Percentiles rank a stretch among this genome's conserved stretches.
Evolutionary conservation across 352 stramenopile species (phyloP).

Genomic region (Phytophthora podocarpi): DNA sequence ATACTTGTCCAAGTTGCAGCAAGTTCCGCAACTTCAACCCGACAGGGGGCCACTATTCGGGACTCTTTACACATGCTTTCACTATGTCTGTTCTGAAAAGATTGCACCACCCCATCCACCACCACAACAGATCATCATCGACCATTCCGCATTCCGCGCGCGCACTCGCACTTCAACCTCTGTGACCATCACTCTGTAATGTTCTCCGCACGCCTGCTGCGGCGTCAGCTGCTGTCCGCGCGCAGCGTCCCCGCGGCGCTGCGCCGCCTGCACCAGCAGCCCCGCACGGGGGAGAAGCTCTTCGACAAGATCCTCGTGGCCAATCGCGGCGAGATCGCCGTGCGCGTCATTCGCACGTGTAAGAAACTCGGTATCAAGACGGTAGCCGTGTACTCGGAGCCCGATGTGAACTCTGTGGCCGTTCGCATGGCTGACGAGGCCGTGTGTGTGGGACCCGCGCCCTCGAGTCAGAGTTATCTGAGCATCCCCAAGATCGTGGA

Average conservation of each 20-base stretch:
- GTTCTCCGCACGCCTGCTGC: conserved; percentile 31
- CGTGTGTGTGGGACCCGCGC: conserved; percentile 67
- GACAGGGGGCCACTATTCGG: conserved; percentile 9
- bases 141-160: conserved; percentile 26
- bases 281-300: conserved; percentile 52
- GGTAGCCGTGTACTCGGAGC: conserved; percentile 94
- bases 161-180: conserved; percentile 20
- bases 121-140: neutral
- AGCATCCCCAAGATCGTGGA: conserved; percentile 91
- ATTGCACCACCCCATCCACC: neutral
- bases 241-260: neutral
- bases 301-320: conserved; percentile 94
- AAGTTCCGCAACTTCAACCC: conserved; percentile 20
- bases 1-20: conserved; percentile 6
- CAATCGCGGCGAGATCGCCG: conserved; percentile 94
- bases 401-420: conserved; percentile 86
- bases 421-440: conserved; percentile 88
- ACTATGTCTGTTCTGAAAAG: too few relatives aligned
- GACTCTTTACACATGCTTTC: neutral
- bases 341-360: conserved; percentile 93
- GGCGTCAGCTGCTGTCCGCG: conserved; percentile 7
- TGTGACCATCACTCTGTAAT: conserved; percentile 32
- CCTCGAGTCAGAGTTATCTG: conserved; percentile 90
- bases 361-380: conserved; percentile 91
- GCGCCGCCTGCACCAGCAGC: conserved; percentile 15